These are phyloP conservation scores for Daldinia eschscholtzii DNA, from an alignment of 2,329 filamentous ascomycete genomes.

Conservation along the genomic window DNA sequence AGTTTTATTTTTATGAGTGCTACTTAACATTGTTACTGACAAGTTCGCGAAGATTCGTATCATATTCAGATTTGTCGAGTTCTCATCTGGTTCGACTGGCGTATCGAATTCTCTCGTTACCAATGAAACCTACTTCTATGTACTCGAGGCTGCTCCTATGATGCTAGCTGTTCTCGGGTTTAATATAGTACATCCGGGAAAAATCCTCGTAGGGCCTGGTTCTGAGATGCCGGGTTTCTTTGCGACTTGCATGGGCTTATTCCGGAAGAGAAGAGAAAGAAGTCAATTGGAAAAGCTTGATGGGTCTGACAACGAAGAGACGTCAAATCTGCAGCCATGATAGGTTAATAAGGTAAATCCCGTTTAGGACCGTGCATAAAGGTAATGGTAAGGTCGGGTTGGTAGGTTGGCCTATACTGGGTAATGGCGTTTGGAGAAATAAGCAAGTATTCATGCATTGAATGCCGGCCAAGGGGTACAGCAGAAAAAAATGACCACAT, in stretches of 20 bases:
- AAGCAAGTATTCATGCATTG: background rate
- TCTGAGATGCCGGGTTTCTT: slow-evolving; percentile 41
- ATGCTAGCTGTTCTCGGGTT: slow-evolving; percentile 53
- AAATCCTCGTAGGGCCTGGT: slow-evolving; percentile 31
- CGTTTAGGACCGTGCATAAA: background rate
- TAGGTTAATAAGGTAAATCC: background rate
- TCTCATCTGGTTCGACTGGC: slow-evolving; percentile 56
- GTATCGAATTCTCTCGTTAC: slow-evolving; percentile 48
- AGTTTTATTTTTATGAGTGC: slow-evolving; percentile 16
- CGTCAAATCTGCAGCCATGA: slow-evolving; percentile 18
- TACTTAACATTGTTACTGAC: slow-evolving; percentile 11
- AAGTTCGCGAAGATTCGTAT: slow-evolving; percentile 58
- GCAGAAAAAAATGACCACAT: background rate
- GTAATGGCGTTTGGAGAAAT: background rate
- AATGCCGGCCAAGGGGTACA: background rate
- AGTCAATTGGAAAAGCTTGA: slow-evolving; percentile 15
- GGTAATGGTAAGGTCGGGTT: too few relatives aligned
- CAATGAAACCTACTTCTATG: slow-evolving; percentile 51
- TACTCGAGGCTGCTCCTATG: slow-evolving; percentile 57
- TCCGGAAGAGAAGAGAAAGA: slow-evolving; percentile 20
- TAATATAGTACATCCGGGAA: slow-evolving; percentile 56
- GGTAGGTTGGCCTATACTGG: background rate
- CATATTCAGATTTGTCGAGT: slow-evolving; percentile 67
- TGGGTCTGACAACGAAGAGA: slow-evolving; percentile 27
- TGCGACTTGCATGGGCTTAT: slow-evolving; percentile 25